Evolutionary conservation across 2,329 filamentous ascomycete species (phyloP).

Genomic region (Pleoardoris graminearum): DNA sequence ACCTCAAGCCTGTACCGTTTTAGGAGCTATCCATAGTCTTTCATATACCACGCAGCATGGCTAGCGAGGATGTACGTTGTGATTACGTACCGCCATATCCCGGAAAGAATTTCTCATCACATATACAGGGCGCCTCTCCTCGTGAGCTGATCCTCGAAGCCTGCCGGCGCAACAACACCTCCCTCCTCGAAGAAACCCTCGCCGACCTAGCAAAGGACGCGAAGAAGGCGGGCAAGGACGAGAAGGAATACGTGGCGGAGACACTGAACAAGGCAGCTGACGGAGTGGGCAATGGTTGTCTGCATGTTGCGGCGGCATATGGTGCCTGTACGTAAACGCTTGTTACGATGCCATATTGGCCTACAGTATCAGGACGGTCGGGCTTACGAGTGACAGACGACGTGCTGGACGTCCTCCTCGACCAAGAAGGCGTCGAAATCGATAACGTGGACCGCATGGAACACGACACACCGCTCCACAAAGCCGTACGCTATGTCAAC

Average conservation of each 20-base stretch:
- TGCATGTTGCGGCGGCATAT: conserved; percentile 84
- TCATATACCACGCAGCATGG: conserved; percentile 28
- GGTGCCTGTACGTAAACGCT: conserved; percentile 72
- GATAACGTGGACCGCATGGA: conserved; percentile 74
- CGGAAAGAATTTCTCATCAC: conserved; percentile 12
- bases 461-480: conserved; percentile 78
- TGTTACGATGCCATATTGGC: no score
- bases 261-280: conserved; percentile 87
- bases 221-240: conserved; percentile 55
- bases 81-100: background rate
- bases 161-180: conserved; percentile 88
- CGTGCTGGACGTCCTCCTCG: conserved; percentile 77
- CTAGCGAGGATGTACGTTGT: conserved; percentile 33
- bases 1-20: background rate
- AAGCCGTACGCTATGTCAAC: conserved; percentile 77
- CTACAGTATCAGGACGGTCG: background rate
- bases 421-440: conserved; percentile 83
- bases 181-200: conserved; percentile 78
- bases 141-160: conserved; percentile 89
- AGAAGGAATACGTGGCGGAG: conserved; percentile 65
- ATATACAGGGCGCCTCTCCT: conserved; percentile 74
- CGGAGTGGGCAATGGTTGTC: conserved; percentile 82
- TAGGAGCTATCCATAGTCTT: background rate
- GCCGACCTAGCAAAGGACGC: conserved; percentile 51
- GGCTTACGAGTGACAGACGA: conserved; percentile 66